phyloP scores from a whole-genome alignment of 495 filamentous ascomycete genomes.

The Podospora bellae-mahoneyi region DNA sequence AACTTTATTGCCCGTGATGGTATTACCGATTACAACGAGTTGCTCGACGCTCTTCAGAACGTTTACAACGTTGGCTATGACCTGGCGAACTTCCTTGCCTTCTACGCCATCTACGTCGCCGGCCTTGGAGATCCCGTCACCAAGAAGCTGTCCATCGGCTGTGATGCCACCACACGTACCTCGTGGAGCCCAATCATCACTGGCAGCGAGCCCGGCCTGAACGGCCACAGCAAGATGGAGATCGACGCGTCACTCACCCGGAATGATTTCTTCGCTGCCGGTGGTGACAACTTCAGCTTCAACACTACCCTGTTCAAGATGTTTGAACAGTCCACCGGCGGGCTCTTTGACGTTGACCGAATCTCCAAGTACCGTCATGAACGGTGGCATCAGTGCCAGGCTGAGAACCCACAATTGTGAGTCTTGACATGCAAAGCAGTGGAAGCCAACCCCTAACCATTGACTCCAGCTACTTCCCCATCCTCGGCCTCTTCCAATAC shows the following conservation, averaged over 20 bases:
- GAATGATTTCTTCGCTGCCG: constrained; percentile 12
- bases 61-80: constrained; percentile 16
- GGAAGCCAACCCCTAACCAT: neutral
- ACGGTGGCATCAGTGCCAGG: constrained; percentile 11
- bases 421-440: neutral
- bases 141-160: constrained; percentile 13
- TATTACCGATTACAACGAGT: constrained; percentile 10
- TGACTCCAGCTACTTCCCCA: constrained; percentile 11
- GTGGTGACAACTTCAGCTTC: constrained; percentile 14
- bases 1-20: constrained; percentile 13
- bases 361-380: constrained; percentile 13
- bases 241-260: constrained; percentile 13
- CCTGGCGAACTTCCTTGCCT: constrained; percentile 12
- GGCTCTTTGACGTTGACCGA: constrained; percentile 5
- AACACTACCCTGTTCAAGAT: constrained; percentile 11
- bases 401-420: constrained; percentile 13
- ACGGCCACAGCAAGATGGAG: constrained; percentile 17
- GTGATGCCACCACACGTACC: constrained; percentile 11
- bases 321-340: constrained; percentile 10
- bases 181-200: constrained; percentile 9
- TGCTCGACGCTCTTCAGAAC: constrained; percentile 12
- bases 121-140: constrained; percentile 15
- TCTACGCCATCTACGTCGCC: constrained; percentile 14
- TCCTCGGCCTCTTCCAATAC: constrained; percentile 15
- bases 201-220: constrained; percentile 11